These are phyloP conservation scores for Backusella circina DNA, from an alignment of 192 early-diverging fungal species.

Conservation along the genomic window DNA sequence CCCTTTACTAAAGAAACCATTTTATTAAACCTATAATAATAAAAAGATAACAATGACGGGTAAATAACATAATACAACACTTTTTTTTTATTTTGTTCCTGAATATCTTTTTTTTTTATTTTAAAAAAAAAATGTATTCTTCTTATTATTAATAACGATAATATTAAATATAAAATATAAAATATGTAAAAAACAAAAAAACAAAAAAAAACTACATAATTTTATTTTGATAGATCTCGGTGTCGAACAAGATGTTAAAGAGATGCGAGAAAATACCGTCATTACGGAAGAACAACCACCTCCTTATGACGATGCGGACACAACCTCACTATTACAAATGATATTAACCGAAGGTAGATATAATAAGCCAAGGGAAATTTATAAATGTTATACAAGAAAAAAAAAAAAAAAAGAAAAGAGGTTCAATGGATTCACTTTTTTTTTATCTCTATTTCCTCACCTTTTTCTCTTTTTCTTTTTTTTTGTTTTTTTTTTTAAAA, in stretches of 20 bases:
- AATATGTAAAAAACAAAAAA: too few relatives aligned
- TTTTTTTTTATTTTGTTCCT: background rate
- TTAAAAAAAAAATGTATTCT: background rate
- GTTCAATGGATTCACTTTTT: background rate
- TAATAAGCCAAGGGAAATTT: background rate
- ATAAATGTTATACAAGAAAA: background rate
- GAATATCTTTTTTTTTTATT: background rate
- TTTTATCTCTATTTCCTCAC: background rate
- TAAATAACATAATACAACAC: background rate
- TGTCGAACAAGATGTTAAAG: background rate
- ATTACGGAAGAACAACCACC: background rate
- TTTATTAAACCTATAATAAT: background rate
- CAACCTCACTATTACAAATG: slow-evolving; percentile 1
- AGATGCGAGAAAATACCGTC: background rate
- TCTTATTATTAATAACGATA: too few relatives aligned
- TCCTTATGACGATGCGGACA: background rate
- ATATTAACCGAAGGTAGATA: slow-evolving; percentile 15
- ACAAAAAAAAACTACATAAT: background rate
- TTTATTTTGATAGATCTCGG: slow-evolving; percentile 2
- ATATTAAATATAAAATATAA: too few relatives aligned
- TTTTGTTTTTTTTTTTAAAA: background rate
- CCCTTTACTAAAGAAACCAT: background rate
- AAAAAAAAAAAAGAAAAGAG: background rate
- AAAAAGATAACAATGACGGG: background rate
- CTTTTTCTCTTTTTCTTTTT: too few relatives aligned